These are phyloP conservation scores for Talaromyces proteolyticus DNA, from an alignment of 495 filamentous ascomycete genomes.

Conservation along the genomic window DNA sequence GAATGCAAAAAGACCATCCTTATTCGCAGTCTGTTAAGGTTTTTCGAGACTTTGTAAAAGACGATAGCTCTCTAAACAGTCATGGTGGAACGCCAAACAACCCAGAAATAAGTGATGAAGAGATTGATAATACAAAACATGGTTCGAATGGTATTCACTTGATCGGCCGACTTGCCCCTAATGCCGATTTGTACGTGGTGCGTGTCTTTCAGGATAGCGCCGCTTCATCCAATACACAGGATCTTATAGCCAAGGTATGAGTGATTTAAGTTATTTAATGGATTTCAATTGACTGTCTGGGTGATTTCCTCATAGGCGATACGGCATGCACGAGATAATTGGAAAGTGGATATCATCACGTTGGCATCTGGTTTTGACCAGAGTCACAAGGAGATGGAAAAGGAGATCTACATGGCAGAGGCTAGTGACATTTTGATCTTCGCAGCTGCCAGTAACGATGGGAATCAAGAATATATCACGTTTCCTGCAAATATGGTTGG, in stretches of 20 bases:
- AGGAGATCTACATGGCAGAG: not conserved
- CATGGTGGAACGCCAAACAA: no score
- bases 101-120: no score
- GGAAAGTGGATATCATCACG: conserved; percentile 4
- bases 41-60: not conserved
- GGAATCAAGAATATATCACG: not conserved
- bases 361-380: conserved; percentile 2
- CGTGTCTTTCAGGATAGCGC: not conserved
- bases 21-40: not conserved
- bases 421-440: not conserved
- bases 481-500: conserved; percentile 1
- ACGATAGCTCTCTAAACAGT: no score
- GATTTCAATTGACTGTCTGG: no score
- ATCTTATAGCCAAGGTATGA: conserved; percentile 1
- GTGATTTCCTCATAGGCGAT: conserved; percentile 1
- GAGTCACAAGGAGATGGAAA: not conserved
- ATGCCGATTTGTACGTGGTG: not conserved
- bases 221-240: not conserved
- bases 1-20: not conserved
- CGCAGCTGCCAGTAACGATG: conserved; percentile 1
- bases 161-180: not conserved
- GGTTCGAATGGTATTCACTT: conserved; percentile 1
- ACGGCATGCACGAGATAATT: not conserved
- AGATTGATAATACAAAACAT: not conserved
- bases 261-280: no score